phyloP scores from a whole-genome alignment of 208 protist genomes.

The Leishmania braziliensis region DNA sequence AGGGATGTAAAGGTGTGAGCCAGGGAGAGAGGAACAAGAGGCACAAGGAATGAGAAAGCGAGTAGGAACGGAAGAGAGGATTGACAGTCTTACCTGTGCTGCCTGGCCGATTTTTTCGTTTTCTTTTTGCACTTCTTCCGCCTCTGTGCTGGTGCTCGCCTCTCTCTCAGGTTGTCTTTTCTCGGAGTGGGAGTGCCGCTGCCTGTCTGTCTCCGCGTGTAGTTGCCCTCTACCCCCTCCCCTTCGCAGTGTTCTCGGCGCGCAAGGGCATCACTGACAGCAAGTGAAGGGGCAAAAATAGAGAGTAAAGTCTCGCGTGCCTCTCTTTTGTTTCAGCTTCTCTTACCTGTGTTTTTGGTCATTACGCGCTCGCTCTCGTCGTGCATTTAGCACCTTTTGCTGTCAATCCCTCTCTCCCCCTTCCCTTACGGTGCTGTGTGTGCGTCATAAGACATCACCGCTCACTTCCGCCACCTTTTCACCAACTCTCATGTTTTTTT shows the following conservation, averaged over 20 bases:
- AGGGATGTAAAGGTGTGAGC: slow-evolving; percentile 42
- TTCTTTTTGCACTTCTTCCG: background rate
- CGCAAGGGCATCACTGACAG: background rate
- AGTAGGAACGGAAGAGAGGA: background rate
- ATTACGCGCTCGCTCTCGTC: background rate
- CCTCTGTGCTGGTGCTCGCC: background rate
- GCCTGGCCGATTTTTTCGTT: background rate
- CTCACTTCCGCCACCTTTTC: background rate
- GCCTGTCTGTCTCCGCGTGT: background rate
- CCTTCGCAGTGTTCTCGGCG: background rate
- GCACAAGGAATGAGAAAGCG: background rate
- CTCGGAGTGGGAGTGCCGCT: background rate
- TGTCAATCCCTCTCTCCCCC: background rate
- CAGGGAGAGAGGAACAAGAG: background rate
- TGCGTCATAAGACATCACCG: background rate
- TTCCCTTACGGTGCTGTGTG: background rate
- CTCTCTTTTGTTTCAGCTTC: slow-evolving; percentile 11
- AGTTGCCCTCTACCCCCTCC: background rate
- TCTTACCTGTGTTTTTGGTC: background rate
- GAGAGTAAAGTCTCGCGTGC: background rate
- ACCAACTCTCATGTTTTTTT: background rate
- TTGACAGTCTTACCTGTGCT: background rate
- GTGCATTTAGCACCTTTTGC: background rate
- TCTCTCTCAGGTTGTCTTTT: background rate
- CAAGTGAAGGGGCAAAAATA: background rate